These are phyloP conservation scores for Dothideomycetes sp. DNA, from an alignment of 2,329 filamentous ascomycete species.

Conservation along the genomic window DNA sequence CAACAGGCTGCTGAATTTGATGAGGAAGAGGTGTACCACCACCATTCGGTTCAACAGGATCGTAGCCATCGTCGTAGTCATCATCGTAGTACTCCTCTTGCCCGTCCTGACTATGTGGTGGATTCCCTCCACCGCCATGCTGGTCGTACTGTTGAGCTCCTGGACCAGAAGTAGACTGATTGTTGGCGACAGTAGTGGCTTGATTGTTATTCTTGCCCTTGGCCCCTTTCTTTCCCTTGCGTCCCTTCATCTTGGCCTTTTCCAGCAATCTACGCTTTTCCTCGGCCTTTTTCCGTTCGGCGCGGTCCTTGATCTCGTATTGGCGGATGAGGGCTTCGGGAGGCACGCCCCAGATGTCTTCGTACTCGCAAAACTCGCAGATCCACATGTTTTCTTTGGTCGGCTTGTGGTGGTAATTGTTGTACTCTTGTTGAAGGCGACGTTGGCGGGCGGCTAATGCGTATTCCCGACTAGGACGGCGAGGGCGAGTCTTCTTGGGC, in stretches of 20 bases:
- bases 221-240: conserved; percentile 74
- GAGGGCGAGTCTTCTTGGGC: conserved; percentile 47
- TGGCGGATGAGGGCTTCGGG: conserved; percentile 76
- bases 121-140: conserved; percentile 7
- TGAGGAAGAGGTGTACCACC: neutral
- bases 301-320: conserved; percentile 90
- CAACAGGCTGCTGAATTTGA: neutral
- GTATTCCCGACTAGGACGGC: conserved; percentile 57
- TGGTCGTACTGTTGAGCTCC: conserved; percentile 4
- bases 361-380: conserved; percentile 97
- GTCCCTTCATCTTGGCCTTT: conserved; percentile 86
- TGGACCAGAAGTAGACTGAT: conserved; percentile 4
- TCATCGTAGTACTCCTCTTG: conserved; percentile 12
- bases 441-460: conserved; percentile 65
- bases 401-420: conserved; percentile 65
- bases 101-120: conserved; percentile 5
- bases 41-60: conserved; percentile 6
- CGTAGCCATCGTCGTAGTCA: conserved; percentile 10
- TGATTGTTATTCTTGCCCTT: conserved; percentile 38
- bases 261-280: conserved; percentile 76
- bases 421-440: conserved; percentile 63
- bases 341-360: conserved; percentile 82
- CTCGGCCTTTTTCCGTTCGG: conserved; percentile 71
- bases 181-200: conserved; percentile 6
- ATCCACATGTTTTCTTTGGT: conserved; percentile 73